Percentiles rank a stretch among this genome's conserved stretches.
Evolutionary conservation across 345 rosid genomes (phyloP).

Genomic region (Murraya koenigii): DNA sequence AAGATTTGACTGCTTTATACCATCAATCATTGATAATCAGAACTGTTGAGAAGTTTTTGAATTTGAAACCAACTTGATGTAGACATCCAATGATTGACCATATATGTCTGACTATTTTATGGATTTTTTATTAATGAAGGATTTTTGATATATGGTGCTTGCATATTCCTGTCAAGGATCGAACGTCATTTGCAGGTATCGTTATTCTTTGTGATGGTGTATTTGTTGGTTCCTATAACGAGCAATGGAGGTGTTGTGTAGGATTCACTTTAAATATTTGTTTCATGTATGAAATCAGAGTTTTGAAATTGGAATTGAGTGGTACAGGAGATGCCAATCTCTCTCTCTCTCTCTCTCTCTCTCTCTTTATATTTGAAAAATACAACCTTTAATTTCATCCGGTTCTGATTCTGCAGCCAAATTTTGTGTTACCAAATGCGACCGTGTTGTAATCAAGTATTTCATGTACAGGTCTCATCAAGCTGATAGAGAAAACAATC

Average conservation of each 20-base stretch:
- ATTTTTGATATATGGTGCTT: constrained; percentile 68
- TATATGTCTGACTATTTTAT: too few species aligned
- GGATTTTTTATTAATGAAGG: constrained; percentile 30
- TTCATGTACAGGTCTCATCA: constrained; percentile 41
- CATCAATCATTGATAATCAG: not conserved
- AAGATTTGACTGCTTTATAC: not conserved
- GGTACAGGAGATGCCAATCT: too few species aligned
- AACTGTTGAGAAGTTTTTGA: too few species aligned
- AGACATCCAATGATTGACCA: too few species aligned
- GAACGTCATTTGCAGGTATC: constrained; percentile 50
- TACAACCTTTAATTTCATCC: too few species aligned
- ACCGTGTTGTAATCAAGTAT: too few species aligned
- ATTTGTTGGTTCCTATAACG: not conserved
- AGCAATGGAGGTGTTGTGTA: not conserved
- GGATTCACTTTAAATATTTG: not conserved
- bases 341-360: too few species aligned
- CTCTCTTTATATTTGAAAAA: not conserved
- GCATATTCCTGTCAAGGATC: constrained; percentile 61
- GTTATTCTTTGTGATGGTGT: not conserved
- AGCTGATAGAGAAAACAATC: constrained; percentile 49
- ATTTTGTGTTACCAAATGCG: too few species aligned
- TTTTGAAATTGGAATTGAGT: not conserved
- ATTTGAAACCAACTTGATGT: not conserved
- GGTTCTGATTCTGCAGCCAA: not conserved
- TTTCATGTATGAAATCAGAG: not conserved